These are phyloP conservation scores for Talaromyces stipitatus DNA, from an alignment of 495 filamentous ascomycete species.

Conservation along the genomic window DNA sequence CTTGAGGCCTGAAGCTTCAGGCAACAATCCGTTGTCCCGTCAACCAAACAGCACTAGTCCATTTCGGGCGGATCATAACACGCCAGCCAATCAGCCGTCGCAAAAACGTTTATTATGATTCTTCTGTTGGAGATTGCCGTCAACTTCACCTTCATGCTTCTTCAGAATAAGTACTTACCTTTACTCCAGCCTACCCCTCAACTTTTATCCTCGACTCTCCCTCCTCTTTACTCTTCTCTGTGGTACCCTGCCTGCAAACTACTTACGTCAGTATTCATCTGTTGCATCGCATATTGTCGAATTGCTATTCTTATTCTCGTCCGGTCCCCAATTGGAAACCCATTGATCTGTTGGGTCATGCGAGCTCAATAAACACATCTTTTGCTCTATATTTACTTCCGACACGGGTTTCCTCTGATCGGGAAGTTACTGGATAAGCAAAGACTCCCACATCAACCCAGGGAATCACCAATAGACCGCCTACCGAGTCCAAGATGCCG, in stretches of 20 bases:
- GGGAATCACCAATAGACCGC: not conserved
- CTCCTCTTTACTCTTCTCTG: slow-evolving; percentile 15
- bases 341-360: not conserved
- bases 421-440: too few relatives aligned
- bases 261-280: not conserved
- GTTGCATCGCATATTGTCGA: slow-evolving; percentile 4
- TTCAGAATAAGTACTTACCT: slow-evolving; percentile 15
- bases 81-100: slow-evolving; percentile 24
- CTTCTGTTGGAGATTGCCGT: not conserved
- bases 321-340: not conserved
- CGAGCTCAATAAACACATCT: not conserved
- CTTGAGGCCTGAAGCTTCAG: slow-evolving; percentile 9
- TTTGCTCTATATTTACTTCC: not conserved
- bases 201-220: slow-evolving; percentile 14
- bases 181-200: slow-evolving; percentile 15
- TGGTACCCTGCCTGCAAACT: slow-evolving; percentile 9
- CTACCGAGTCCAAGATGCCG: slow-evolving; percentile 23
- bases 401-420: not conserved
- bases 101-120: not conserved
- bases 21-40: slow-evolving; percentile 29
- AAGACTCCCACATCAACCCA: not conserved
- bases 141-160: not conserved
- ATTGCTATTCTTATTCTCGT: not conserved
- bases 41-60: slow-evolving; percentile 31
- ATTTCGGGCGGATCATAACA: slow-evolving; percentile 28